Conservation (phyloP, 768 basidiomycete genomes). For the Termitomyces sp. region DNA sequence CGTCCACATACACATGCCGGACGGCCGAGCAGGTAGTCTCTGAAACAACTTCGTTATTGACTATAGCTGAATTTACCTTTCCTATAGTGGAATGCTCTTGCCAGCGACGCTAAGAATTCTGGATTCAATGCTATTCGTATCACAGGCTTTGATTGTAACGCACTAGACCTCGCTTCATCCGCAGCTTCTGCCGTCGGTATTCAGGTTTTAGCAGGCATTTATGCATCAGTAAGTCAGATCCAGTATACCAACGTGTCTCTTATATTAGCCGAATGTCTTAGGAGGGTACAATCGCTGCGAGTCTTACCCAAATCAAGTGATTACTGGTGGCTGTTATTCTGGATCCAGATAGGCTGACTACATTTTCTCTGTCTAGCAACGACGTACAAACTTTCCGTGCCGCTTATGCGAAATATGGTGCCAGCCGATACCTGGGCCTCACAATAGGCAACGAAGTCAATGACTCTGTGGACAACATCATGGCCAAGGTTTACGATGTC, state of each 20-base stretch:
- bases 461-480: conserved; percentile 26
- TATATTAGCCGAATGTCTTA: conserved; percentile 6
- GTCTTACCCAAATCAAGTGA: conserved; percentile 25
- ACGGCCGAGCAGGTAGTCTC: conserved; percentile 28
- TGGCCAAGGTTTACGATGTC: conserved; percentile 30
- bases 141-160: conserved; percentile 31
- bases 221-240: conserved; percentile 19
- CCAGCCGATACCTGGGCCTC: conserved; percentile 27
- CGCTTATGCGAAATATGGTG: conserved; percentile 27
- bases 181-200: conserved; percentile 27
- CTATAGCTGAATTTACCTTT: too few species aligned
- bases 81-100: conserved; percentile 30
- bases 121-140: conserved; percentile 32
- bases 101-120: conserved; percentile 21
- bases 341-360: not conserved
- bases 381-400: conserved; percentile 30
- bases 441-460: conserved; percentile 34
- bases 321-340: not conserved
- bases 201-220: conserved; percentile 30
- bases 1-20: conserved; percentile 25
- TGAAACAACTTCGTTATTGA: not conserved
- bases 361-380: conserved; percentile 18
- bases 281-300: conserved; percentile 28
- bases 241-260: not conserved
- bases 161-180: conserved; percentile 28